Evolutionary conservation across 192 early-diverging fungal genomes (phyloP).

Genomic region (Rhizophagus clarus): DNA sequence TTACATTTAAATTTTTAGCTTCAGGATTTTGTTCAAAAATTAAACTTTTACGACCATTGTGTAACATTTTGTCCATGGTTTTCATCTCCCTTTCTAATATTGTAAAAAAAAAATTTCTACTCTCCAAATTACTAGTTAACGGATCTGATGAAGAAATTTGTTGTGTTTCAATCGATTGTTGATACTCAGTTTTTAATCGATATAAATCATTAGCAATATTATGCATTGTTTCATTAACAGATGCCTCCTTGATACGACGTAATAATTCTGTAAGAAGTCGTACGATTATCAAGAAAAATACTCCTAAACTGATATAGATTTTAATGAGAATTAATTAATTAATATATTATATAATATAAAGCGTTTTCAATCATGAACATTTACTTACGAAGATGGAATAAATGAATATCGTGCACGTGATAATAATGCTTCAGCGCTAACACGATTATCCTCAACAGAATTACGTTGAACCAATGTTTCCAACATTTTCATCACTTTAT

Average conservation of each 20-base stretch:
- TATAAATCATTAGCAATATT: neutral
- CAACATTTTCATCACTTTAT: slow-evolving; percentile 9
- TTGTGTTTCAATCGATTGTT: neutral
- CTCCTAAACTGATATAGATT: too few species aligned
- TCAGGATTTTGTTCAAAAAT: too few species aligned
- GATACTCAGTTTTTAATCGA: too few species aligned
- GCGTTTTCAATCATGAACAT: too few species aligned
- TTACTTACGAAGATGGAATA: too few species aligned
- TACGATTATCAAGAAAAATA: too few species aligned
- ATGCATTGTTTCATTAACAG: too few species aligned
- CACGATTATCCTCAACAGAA: slow-evolving; percentile 11
- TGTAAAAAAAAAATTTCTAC: neutral
- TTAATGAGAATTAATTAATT: too few species aligned
- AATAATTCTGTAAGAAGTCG: too few species aligned
- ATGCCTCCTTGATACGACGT: too few species aligned
- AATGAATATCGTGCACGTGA: neutral
- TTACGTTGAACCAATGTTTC: neutral
- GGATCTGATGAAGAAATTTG: slow-evolving; percentile 17
- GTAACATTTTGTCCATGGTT: slow-evolving; percentile 12
- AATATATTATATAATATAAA: too few species aligned
- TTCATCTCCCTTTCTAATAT: slow-evolving; percentile 21
- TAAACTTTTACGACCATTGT: neutral
- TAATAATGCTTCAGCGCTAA: neutral
- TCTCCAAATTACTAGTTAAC: neutral
- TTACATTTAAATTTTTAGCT: too few species aligned